Evolutionary conservation across 2,329 filamentous ascomycete species (phyloP).

Genomic region (Alternaria arbusti): DNA sequence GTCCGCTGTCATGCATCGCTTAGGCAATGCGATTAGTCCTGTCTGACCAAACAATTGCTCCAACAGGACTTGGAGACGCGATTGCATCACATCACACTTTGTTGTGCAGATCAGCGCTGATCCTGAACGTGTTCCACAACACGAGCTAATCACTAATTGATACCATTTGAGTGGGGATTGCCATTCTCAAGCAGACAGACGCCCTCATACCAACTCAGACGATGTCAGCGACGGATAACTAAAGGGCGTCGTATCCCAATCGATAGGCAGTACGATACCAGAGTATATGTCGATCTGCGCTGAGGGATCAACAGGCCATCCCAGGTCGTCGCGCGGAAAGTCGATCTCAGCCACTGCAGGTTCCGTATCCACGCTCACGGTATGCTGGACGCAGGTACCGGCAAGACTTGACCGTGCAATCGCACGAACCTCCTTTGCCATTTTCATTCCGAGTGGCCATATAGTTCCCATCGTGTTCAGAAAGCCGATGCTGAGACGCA

Average conservation of each 20-base stretch:
- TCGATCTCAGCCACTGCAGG: conserved; percentile 27
- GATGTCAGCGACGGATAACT: conserved; percentile 18
- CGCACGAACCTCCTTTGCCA: conserved; percentile 74
- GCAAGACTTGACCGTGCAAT: conserved; percentile 72
- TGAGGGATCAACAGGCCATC: conserved; percentile 37
- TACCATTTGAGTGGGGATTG: background rate
- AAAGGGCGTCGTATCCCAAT: conserved; percentile 25
- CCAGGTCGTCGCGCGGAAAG: conserved; percentile 37
- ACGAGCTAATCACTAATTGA: background rate
- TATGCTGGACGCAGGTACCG: conserved; percentile 13
- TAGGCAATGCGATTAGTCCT: conserved; percentile 11
- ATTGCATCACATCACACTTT: conserved; percentile 1
- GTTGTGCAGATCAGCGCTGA: background rate
- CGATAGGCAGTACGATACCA: conserved; percentile 32
- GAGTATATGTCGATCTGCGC: conserved; percentile 43
- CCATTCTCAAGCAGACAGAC: background rate
- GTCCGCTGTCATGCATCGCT: conserved; percentile 1
- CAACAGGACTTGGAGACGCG: background rate
- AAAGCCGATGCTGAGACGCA: conserved; percentile 78
- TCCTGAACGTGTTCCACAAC: background rate
- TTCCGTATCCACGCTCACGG: conserved; percentile 12
- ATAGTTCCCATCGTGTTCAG: conserved; percentile 70
- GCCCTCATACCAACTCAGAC: conserved; percentile 11
- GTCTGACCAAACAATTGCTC: conserved; percentile 2
- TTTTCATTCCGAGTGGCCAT: conserved; percentile 73